Percentiles rank a stretch among this genome's conserved stretches.
Conservation (phyloP, 2,329 filamentous ascomycete species). For the Colletotrichum scovillei region DNA sequence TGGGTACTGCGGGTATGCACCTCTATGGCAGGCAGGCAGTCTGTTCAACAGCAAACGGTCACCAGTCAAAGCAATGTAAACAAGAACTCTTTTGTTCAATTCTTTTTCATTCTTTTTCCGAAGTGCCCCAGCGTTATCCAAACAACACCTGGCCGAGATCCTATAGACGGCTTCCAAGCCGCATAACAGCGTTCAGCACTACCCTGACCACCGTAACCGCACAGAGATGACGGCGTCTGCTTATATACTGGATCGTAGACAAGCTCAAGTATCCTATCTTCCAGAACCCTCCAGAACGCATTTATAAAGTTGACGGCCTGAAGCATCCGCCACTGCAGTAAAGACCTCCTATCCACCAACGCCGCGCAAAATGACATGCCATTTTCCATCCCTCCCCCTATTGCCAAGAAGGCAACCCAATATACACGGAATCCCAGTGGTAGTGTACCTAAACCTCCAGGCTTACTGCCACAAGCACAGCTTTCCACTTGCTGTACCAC, state of each 20-base stretch:
- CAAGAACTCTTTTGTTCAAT: not conserved
- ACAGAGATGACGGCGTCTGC: not conserved
- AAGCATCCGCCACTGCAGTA: not conserved
- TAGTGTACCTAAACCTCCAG: not conserved
- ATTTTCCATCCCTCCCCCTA: not conserved
- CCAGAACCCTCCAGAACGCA: not conserved
- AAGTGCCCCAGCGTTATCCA: not conserved
- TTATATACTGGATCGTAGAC: not conserved
- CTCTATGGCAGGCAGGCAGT: not conserved
- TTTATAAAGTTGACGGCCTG: not conserved
- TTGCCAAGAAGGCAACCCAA: not conserved
- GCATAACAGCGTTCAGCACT: not conserved
- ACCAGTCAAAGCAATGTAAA: not conserved
- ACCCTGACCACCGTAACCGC: not conserved
- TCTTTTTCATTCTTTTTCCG: not conserved
- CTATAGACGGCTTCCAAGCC: not conserved
- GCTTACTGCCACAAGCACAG: constrained; percentile 86
- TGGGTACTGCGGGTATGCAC: not conserved
- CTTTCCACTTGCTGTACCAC: constrained; percentile 92
- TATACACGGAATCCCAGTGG: not conserved
- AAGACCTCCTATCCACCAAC: not conserved
- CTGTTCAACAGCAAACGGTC: not conserved
- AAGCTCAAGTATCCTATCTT: not conserved
- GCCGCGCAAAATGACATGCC: constrained; percentile 8
- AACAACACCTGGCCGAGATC: not conserved